Evolutionary conservation across 1,284 basidiomycete species (phyloP).

Genomic region (Heterobasidion irregulare): DNA sequence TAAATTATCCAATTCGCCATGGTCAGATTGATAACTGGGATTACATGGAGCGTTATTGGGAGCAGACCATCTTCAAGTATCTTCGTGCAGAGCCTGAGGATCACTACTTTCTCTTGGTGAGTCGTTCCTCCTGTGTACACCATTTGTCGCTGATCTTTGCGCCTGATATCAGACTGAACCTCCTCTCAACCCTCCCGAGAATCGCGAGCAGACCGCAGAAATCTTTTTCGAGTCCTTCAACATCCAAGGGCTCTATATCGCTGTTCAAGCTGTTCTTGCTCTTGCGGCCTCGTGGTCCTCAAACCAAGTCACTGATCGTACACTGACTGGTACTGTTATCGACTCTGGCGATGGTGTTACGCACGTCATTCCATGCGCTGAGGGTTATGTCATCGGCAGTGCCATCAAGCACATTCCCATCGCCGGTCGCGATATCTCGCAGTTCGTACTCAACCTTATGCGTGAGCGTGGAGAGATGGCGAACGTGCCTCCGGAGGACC

Average conservation of each 20-base stretch:
- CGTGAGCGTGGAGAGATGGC: slow-evolving; percentile 92
- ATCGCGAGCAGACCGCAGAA: slow-evolving; percentile 98
- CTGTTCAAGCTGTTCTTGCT: slow-evolving; percentile 98
- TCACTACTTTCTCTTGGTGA: slow-evolving; percentile 93
- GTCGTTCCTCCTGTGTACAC: slow-evolving; percentile 21
- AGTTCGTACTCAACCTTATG: slow-evolving; percentile 95
- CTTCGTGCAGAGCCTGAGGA: slow-evolving; percentile 97
- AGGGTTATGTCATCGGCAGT: slow-evolving; percentile 98
- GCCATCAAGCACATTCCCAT: slow-evolving; percentile 99
- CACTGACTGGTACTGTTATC: slow-evolving; percentile 95
- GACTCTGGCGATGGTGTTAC: slow-evolving; percentile 99
- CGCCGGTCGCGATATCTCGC: slow-evolving; percentile 94
- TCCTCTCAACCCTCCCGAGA: slow-evolving; percentile 96
- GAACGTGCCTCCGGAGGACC: slow-evolving; percentile 93
- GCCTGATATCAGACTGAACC: slow-evolving; percentile 76
- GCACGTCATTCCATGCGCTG: slow-evolving; percentile 93
- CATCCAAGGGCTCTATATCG: slow-evolving; percentile 96
- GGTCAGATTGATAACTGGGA: slow-evolving; percentile 99
- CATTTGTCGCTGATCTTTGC: slow-evolving; percentile 3
- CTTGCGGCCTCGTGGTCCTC: slow-evolving; percentile 98
- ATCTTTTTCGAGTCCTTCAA: slow-evolving; percentile 99
- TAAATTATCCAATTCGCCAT: slow-evolving; percentile 96
- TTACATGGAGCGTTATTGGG: slow-evolving; percentile 99
- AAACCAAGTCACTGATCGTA: slow-evolving; percentile 86
- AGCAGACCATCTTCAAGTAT: slow-evolving; percentile 99